These are phyloP conservation scores for Panicum hallii DNA, from an alignment of 202 grass and related monocot genomes.

Conservation along the genomic window DNA sequence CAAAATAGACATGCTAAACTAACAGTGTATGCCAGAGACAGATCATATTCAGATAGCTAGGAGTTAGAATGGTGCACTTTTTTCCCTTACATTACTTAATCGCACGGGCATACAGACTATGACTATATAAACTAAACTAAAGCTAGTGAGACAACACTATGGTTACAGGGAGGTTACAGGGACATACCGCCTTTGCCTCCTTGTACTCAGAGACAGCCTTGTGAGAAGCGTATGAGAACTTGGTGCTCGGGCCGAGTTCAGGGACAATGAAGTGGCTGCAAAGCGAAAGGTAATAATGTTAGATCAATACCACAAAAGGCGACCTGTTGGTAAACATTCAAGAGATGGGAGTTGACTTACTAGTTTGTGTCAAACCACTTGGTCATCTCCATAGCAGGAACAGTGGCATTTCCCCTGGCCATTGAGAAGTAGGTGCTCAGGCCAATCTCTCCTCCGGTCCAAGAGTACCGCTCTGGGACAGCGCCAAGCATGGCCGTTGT, in stretches of 20 bases:
- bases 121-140: slow-evolving; percentile 12
- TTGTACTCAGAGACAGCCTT: slow-evolving; percentile 98
- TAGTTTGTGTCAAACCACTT: slow-evolving; percentile 99
- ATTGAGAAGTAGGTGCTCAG: slow-evolving; percentile 94
- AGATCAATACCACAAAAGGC: slow-evolving; percentile 2
- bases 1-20: slow-evolving; percentile 23
- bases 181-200: slow-evolving; percentile 94
- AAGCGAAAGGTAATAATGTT: slow-evolving; percentile 32
- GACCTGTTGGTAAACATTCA: slow-evolving; percentile 13
- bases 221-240: slow-evolving; percentile 93
- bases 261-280: slow-evolving; percentile 97
- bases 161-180: slow-evolving; percentile 14
- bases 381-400: slow-evolving; percentile 99
- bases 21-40: neutral
- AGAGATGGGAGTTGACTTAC: slow-evolving; percentile 58
- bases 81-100: neutral
- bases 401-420: slow-evolving; percentile 90
- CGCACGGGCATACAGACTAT: neutral
- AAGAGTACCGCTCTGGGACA: slow-evolving; percentile 86
- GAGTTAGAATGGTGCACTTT: neutral
- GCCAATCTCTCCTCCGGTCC: slow-evolving; percentile 80
- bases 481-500: slow-evolving; percentile 94
- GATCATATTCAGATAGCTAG: slow-evolving; percentile 8
- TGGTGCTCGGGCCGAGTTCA: slow-evolving; percentile 82
- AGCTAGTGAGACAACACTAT: slow-evolving; percentile 25